Conservation (phyloP, 2,329 filamentous ascomycete species). For the Neonectria hederae region DNA sequence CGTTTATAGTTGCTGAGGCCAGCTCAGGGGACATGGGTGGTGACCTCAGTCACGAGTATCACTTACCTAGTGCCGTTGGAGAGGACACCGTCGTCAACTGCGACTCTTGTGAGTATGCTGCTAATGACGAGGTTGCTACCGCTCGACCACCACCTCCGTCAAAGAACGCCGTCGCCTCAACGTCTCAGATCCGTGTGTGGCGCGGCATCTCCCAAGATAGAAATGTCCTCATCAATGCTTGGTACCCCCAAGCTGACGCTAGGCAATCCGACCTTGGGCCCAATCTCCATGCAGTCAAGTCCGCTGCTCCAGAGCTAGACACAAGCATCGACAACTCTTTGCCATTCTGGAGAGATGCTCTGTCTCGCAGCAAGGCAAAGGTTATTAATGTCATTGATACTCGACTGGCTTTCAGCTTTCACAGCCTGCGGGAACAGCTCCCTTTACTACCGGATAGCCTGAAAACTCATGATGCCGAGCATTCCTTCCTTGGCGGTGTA, state of each 20-base stretch:
- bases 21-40: conserved; percentile 98
- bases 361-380: conserved; percentile 32
- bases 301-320: conserved; percentile 73
- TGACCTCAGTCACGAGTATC: conserved; percentile 92
- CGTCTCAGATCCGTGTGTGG: conserved; percentile 57
- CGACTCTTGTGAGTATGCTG: conserved; percentile 75
- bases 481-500: conserved; percentile 44
- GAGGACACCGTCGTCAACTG: conserved; percentile 89
- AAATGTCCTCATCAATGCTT: conserved; percentile 74
- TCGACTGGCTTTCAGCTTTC: conserved; percentile 41
- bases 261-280: conserved; percentile 47
- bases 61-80: conserved; percentile 80
- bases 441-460: conserved; percentile 36
- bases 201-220: conserved; percentile 74
- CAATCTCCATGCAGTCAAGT: conserved; percentile 71
- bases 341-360: conserved; percentile 60
- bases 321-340: conserved; percentile 70
- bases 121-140: conserved; percentile 86
- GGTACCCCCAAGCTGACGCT: conserved; percentile 61
- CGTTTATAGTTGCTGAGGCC: conserved; percentile 85
- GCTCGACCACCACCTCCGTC: conserved; percentile 33
- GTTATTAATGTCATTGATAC: conserved; percentile 51
- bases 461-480: conserved; percentile 28
- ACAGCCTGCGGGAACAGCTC: conserved; percentile 37
- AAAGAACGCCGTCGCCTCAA: background rate